Conservation (phyloP, 352 stramenopile species). For the Pythium phragmiticola region DNA sequence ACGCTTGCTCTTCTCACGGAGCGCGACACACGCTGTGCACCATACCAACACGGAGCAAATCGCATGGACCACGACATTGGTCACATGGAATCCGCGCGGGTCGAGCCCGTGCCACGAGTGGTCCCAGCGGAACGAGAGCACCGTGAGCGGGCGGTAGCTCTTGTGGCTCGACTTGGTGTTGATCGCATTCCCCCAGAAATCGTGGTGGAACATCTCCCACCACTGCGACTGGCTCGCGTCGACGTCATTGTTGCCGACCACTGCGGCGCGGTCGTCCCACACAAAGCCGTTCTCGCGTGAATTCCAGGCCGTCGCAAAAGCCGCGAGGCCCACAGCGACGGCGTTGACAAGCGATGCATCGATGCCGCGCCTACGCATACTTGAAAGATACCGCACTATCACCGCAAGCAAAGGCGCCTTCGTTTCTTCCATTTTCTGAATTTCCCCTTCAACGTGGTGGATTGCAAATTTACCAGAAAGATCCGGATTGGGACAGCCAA, state of each 20-base stretch:
- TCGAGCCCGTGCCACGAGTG: constrained; percentile 43
- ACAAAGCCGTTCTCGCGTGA: constrained; percentile 71
- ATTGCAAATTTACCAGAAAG: neutral
- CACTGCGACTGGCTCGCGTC: constrained; percentile 28
- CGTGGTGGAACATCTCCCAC: constrained; percentile 61
- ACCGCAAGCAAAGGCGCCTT: too few relatives aligned
- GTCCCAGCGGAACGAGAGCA: constrained; percentile 76
- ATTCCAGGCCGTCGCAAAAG: constrained; percentile 53
- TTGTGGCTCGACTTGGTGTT: constrained; percentile 68
- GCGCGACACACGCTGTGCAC: constrained; percentile 38
- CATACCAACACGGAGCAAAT: constrained; percentile 59
- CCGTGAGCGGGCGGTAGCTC: constrained; percentile 84
- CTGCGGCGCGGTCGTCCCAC: constrained; percentile 88
- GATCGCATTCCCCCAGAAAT: constrained; percentile 88
- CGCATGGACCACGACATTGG: constrained; percentile 75
- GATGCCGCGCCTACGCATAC: neutral
- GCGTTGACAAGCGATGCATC: neutral
- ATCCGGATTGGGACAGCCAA: too few relatives aligned
- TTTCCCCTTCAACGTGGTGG: constrained; percentile 8
- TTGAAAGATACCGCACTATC: neutral
- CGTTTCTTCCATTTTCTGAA: constrained; percentile 12
- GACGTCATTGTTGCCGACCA: constrained; percentile 69
- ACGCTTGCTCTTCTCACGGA: constrained; percentile 19
- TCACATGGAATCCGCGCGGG: constrained; percentile 60
- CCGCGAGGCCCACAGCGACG: constrained; percentile 31